Evolutionary conservation across 768 basidiomycete species (phyloP).

Genomic region (Erythrobasidium yunnanense): DNA sequence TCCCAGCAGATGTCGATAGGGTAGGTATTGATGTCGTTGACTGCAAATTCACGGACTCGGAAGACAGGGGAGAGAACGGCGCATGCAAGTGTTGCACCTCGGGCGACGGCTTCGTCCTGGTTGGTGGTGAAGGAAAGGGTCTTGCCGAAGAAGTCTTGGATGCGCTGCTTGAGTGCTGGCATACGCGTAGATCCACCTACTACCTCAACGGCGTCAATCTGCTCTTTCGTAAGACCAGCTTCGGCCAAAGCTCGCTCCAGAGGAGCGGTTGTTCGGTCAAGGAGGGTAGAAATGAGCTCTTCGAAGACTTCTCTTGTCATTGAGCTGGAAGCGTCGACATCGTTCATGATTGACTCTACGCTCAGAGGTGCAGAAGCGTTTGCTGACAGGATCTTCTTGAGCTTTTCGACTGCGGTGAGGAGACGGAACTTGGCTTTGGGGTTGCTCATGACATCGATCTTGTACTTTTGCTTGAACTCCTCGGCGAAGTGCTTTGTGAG

Average conservation of each 20-base stretch:
- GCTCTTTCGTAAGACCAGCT: slow-evolving; percentile 66
- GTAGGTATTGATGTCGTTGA: slow-evolving; percentile 75
- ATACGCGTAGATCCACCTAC: slow-evolving; percentile 88
- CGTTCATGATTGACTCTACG: slow-evolving; percentile 93
- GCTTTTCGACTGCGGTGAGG: slow-evolving; percentile 71
- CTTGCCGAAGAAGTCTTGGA: slow-evolving; percentile 77
- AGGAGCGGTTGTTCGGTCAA: slow-evolving; percentile 65
- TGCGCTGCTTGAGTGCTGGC: slow-evolving; percentile 77
- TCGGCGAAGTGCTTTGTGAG: slow-evolving; percentile 76
- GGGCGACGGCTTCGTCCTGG: slow-evolving; percentile 92
- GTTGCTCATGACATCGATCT: slow-evolving; percentile 82
- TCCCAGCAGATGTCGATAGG: slow-evolving; percentile 87
- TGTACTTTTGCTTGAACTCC: slow-evolving; percentile 95
- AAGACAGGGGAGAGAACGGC: slow-evolving; percentile 95
- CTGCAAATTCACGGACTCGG: slow-evolving; percentile 88
- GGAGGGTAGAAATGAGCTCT: slow-evolving; percentile 58
- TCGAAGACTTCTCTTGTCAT: slow-evolving; percentile 76
- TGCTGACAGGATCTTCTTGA: slow-evolving; percentile 93
- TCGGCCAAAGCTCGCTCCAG: slow-evolving; percentile 67
- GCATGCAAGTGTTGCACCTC: slow-evolving; percentile 92
- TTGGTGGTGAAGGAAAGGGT: slow-evolving; percentile 83
- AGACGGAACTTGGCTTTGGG: slow-evolving; percentile 92
- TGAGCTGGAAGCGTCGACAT: slow-evolving; percentile 79
- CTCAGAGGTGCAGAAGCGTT: slow-evolving; percentile 77
- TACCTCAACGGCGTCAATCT: slow-evolving; percentile 83